Evolutionary conservation across 2,329 filamentous ascomycete species (phyloP), one percentile per base, ranked within the genome.

Genomic region (Arthroderma uncinatum): DNA sequence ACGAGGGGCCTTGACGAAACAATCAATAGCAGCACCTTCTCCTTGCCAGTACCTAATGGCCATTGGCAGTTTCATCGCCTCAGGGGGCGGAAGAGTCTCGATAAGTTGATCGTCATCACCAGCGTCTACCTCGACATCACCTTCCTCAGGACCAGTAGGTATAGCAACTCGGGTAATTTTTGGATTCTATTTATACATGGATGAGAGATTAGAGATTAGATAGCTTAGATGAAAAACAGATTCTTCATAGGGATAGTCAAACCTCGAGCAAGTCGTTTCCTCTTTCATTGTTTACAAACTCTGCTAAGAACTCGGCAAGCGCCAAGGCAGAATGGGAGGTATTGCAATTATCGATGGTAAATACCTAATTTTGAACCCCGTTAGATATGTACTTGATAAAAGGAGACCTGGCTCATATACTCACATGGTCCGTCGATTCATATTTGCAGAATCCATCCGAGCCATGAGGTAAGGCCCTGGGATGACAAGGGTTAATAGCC

Each of bases 221-320:
- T 21, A 37, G 52, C 30, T 7, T n/a, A 14, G 37, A 16, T 12
- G 12, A 30, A 6, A 1, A 19, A 10, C 30, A 33, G 30, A 10
- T 2, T 33, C n/a, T 39, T 39, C 8, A 4, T 57, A 16, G 28
- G 3, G 36, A 39, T n/a, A 25, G 33, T 30, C 66, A 37, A 61
- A 70, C 68, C 60, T 70, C 67, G n/a, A 70, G 55, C 9, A 69
- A 53, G 47, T 70, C 66, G 57, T 69, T 68, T 44, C 63, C 61
- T 34, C 62, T 65, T 40, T 70, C 64, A 4, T 62, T 60, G 4
- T 69, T 67, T 33, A 70, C 64, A 42, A 66, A 65, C 28, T 57
- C 53, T 3, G 63, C 60, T 14, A 68, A 50, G 6, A 62, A 25
- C 1, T 30, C 48, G 1, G 62, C 62, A 28, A 67, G 39, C 9